Base-by-base conservation (phyloP, 257 asterid genomes). In the Marsdenia floribunda region DNA sequence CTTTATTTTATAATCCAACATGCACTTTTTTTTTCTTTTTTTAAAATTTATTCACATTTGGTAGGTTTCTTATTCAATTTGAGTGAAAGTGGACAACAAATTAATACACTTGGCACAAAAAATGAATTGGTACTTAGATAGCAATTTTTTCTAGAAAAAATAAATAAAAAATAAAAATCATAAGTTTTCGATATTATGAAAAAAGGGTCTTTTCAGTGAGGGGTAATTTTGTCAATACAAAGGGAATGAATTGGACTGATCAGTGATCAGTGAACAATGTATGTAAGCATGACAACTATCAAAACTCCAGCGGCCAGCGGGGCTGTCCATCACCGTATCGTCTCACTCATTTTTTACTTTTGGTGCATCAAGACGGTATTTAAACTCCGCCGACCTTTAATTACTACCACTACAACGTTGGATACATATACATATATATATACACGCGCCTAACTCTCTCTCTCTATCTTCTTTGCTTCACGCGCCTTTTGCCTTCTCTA, bases 301-400 rank as follows among this genome's bases (percentile, higher is more conserved):
- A 33, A 70, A 75, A 53, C 47, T 50, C 52, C n/a, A 75, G 60
- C 38, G 57, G 63, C 37, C 63, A 44, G 49, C 49, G 11, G 8
- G 49, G 49, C 49, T 44, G 49, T 44, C 12, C 6, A 8, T 44
- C 42, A 50, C 49, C 33, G 42, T 13, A 22, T 29, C 79, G 63
- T 76, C 75, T 75, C 74, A 80, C 8, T 16, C 54, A 40, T 42
- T 10, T 52, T 18, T 4, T 16, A 15, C 57, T 52, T n/a, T 76
- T 72, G 53, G 81, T 75, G 47, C 73, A 24, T 24, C 40, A 53
- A 29, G 59, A 63, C 72, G 61, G 68, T 73, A 75, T 75, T 44
- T 66, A 13, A 75, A 44, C 58, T 71, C 70, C 40, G 76, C 85
- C 82, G 78, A 21, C 85, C 60, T 75, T 82, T 50, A 66, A 75